Conservation (phyloP, 2,329 filamentous ascomycete species). For the Fusarium algeriense region DNA sequence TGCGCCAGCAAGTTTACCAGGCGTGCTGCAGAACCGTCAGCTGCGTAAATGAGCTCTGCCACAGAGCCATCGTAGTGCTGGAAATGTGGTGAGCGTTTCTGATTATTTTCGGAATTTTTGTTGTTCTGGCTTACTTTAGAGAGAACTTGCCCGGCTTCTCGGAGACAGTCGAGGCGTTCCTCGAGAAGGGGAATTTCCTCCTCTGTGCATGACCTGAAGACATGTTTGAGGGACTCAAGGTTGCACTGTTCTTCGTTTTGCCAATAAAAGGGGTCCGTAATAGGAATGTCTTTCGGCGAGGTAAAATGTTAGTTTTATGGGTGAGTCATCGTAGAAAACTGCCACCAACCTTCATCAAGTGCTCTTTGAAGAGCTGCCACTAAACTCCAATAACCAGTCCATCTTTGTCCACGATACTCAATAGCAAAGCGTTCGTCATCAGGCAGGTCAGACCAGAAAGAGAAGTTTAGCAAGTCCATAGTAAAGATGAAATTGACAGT, state of each 20-base stretch:
- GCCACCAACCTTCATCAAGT: constrained; percentile 77
- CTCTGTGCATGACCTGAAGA: constrained; percentile 88
- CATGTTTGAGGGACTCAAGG: constrained; percentile 76
- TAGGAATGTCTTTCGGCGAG: constrained; percentile 75
- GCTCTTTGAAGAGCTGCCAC: constrained; percentile 89
- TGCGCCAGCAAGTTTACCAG: constrained; percentile 88
- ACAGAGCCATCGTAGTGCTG: constrained; percentile 84
- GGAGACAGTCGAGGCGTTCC: constrained; percentile 81
- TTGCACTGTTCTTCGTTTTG: constrained; percentile 80
- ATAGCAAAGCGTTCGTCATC: constrained; percentile 84
- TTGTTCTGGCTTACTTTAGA: constrained; percentile 70
- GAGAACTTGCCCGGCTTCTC: constrained; percentile 85
- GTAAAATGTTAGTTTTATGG: constrained; percentile 1
- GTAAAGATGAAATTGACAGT: constrained; percentile 95
- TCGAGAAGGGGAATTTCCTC: constrained; percentile 88
- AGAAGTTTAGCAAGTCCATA: constrained; percentile 97
- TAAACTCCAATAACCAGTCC: constrained; percentile 96
- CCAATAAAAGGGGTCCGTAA: constrained; percentile 92
- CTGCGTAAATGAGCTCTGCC: constrained; percentile 77
- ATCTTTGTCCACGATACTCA: constrained; percentile 81
- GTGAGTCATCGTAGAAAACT: constrained; percentile 2
- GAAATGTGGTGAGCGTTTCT: constrained; percentile 9
- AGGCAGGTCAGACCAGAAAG: constrained; percentile 85
- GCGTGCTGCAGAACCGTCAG: constrained; percentile 81
- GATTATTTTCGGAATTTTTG: no score